A percentile compares a stretch with the other conserved stretches of the same genome.
These are phyloP conservation scores for Hypsizygus marmoreus DNA, from an alignment of 768 basidiomycete genomes.

Conservation along the genomic window DNA sequence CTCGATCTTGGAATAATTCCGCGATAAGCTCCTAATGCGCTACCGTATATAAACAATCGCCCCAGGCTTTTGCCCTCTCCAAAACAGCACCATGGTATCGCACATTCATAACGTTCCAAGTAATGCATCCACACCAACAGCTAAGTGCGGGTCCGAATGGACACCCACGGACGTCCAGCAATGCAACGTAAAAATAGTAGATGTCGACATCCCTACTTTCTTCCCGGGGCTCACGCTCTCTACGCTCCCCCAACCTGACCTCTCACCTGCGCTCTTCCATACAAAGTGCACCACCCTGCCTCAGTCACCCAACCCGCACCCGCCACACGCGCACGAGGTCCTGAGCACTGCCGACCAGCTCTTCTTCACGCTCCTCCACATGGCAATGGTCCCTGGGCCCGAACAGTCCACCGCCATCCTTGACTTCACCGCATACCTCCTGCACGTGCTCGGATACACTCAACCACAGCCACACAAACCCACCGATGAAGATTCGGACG, in stretches of 20 bases:
- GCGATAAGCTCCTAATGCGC: too few relatives aligned
- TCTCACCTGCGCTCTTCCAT: constrained; percentile 13
- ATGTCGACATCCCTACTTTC: constrained; percentile 13
- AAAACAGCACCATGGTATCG: too few relatives aligned
- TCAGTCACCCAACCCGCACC: neutral
- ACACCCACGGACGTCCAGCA: constrained; percentile 11
- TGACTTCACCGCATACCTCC: constrained; percentile 14
- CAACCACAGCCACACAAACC: constrained; percentile 9
- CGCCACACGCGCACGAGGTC: constrained; percentile 4
- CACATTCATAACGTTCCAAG: too few relatives aligned
- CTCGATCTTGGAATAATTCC: too few relatives aligned
- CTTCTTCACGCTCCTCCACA: constrained; percentile 17
- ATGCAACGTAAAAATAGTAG: constrained; percentile 16
- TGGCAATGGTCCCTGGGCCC: constrained; percentile 8
- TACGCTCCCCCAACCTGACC: neutral
- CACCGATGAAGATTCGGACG: constrained; percentile 2
- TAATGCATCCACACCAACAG: neutral
- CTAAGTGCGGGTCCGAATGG: constrained; percentile 18
- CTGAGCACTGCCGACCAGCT: constrained; percentile 17
- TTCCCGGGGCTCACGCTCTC: too few relatives aligned
- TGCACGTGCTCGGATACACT: constrained; percentile 16
- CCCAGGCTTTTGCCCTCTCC: too few relatives aligned
- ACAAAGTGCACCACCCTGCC: too few relatives aligned
- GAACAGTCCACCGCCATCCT: constrained; percentile 10
- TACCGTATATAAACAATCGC: too few relatives aligned